Evolutionary conservation across 2,329 filamentous ascomycete genomes (phyloP).

Genomic region (Alternaria incomplexa): DNA sequence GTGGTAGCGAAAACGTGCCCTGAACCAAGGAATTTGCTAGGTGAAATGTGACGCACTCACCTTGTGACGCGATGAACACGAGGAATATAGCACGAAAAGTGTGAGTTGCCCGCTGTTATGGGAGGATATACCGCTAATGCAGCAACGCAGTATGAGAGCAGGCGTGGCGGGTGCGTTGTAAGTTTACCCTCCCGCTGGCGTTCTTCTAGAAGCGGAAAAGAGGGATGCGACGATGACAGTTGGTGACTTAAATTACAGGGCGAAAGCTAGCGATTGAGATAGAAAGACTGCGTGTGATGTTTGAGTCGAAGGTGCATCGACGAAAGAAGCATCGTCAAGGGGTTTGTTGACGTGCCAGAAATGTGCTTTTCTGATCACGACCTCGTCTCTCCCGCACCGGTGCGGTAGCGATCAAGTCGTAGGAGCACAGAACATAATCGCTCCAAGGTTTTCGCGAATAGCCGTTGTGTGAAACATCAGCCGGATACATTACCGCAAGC

Average conservation of each 20-base stretch:
- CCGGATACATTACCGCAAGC: background rate
- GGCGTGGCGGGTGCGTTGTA: background rate
- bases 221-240: background rate
- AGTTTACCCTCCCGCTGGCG: background rate
- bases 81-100: background rate
- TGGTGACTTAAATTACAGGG: background rate
- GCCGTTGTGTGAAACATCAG: conserved; percentile 1
- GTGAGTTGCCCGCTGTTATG: background rate
- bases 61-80: background rate
- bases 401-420: background rate
- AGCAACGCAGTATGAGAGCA: background rate
- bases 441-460: background rate
- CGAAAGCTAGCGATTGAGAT: background rate
- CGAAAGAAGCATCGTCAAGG: conserved; percentile 3
- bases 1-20: background rate
- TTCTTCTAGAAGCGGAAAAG: background rate
- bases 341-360: conserved; percentile 15
- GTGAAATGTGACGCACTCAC: background rate
- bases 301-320: background rate
- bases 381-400: conserved; percentile 8
- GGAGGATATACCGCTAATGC: background rate
- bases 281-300: background rate
- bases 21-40: background rate
- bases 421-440: background rate
- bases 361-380: conserved; percentile 2